Base-by-base conservation (phyloP, 352 stramenopile species). In the Globisporangium spinosum region DNA sequence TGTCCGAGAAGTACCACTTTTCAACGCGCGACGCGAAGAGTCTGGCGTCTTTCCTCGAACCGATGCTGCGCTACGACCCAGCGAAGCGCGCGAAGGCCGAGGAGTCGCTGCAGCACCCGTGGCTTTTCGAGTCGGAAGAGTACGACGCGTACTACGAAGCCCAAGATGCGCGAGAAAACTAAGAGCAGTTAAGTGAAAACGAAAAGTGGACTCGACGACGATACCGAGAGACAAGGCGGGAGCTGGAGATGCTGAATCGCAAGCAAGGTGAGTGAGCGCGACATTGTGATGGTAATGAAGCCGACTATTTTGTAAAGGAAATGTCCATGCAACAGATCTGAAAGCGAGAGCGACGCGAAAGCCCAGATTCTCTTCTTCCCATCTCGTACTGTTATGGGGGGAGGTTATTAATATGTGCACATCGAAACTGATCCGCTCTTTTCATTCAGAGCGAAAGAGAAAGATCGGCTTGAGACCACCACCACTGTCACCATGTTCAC, bases 1-100 rank as follows among this genome's bases (percentile, higher is more conserved):
- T 99, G n/a, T 73, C 84, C 6, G 96, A 99, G 67, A 99, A 99
- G 74, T 99, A 99, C 70, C 83, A 97, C 54, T 98, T 99, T 71
- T 53, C 74, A 0, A 74, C 73, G 25, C 74, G 82, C 34, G 96
- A 98, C 20, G 97, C 97, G 2, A 72, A 94, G 27, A 83, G 80
- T 43, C 82, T 99, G 15, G 86, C 92, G 51, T 91, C 93, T 58
- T 99, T 99, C 68, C 80, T 99, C 34, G 80, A 87, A 29, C 93
- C 92, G 5, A 98, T 99, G 87, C 80, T 99, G 60, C 88, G 78
- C 20, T 96, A 94, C 64, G 79, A 94, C 51, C 88, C 83, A 3
- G 45, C 69, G 12, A 89, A 98, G 71, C 88, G 98, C 56, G 89
- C 90, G 43, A 99, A 90, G 10, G 98, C 97, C 3, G 72, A 90